These are phyloP conservation scores for Suillus cothurnatus DNA, from an alignment of 768 basidiomycete species.

Conservation along the genomic window DNA sequence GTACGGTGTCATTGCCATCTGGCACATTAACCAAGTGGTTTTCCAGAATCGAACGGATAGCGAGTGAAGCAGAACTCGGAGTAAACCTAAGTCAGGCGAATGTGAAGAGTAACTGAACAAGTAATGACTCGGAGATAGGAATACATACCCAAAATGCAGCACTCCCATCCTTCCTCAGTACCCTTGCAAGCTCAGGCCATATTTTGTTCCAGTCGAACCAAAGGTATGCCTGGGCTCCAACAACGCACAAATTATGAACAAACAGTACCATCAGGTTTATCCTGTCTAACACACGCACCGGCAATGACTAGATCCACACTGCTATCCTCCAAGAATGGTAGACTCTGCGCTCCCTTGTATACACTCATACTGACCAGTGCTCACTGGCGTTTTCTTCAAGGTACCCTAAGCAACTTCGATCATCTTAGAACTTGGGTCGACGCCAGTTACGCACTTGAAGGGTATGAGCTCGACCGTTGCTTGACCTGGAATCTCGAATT, in stretches of 20 bases:
- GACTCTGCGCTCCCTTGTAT: constrained; percentile 49
- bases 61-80: constrained; percentile 68
- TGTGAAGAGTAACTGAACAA: not conserved
- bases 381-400: constrained; percentile 20
- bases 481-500: constrained; percentile 51
- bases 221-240: constrained; percentile 72
- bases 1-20: constrained; percentile 37
- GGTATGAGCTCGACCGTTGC: constrained; percentile 58
- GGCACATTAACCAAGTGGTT: constrained; percentile 71
- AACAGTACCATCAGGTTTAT: not conserved
- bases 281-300: constrained; percentile 42
- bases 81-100: constrained; percentile 44
- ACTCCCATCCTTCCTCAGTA: constrained; percentile 62
- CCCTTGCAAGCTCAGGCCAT: constrained; percentile 67
- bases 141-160: constrained; percentile 71
- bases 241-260: not conserved
- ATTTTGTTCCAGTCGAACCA: constrained; percentile 79
- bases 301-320: constrained; percentile 70
- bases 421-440: constrained; percentile 81
- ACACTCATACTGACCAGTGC: constrained; percentile 33
- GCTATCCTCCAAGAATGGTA: constrained; percentile 47
- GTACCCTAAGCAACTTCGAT: constrained; percentile 49
- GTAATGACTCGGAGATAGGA: not conserved
- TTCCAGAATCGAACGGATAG: constrained; percentile 71
- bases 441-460: constrained; percentile 64